Percentiles rank a stretch among this genome's conserved stretches.
Conservation (phyloP, 2,329 filamentous ascomycete genomes). For the Cladophialophora chaetospira region DNA sequence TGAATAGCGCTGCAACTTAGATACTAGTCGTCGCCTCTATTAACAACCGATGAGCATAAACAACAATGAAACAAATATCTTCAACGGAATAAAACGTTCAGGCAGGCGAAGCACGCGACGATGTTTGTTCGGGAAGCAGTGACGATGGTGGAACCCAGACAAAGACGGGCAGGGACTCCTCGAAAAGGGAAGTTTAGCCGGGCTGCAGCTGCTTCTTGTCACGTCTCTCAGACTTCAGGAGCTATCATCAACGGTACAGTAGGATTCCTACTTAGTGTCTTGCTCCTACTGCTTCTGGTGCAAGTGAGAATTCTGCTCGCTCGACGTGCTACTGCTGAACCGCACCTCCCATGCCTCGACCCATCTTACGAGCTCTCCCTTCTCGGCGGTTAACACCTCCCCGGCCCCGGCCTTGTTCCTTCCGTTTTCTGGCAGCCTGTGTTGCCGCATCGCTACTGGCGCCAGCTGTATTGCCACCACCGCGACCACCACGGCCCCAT, state of each 20-base stretch:
- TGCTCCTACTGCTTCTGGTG: too few species aligned
- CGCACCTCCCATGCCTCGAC: conserved; percentile 30
- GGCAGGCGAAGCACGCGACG: too few species aligned
- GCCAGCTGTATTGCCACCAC: conserved; percentile 24
- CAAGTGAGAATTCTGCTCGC: neutral
- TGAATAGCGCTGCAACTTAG: neutral
- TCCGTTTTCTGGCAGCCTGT: conserved; percentile 31
- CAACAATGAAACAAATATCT: neutral
- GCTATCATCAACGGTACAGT: too few species aligned
- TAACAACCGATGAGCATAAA: neutral
- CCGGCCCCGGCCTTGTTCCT: conserved; percentile 32
- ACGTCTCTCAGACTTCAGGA: too few species aligned
- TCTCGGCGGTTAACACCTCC: conserved; percentile 33
- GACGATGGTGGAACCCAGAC: too few species aligned
- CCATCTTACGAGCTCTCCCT: conserved; percentile 34
- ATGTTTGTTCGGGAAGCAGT: too few species aligned
- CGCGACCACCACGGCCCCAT: conserved; percentile 24
- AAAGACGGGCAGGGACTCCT: neutral
- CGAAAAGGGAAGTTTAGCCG: conserved; percentile 18
- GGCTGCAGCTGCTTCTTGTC: too few species aligned
- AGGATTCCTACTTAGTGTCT: too few species aligned
- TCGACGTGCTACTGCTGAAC: neutral
- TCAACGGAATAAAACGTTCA: too few species aligned
- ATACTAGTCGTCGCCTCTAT: neutral
- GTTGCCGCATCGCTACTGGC: conserved; percentile 28